Evolutionary conservation across 805 yeast species (phyloP).

Genomic region (Kodamaea leandrae): DNA sequence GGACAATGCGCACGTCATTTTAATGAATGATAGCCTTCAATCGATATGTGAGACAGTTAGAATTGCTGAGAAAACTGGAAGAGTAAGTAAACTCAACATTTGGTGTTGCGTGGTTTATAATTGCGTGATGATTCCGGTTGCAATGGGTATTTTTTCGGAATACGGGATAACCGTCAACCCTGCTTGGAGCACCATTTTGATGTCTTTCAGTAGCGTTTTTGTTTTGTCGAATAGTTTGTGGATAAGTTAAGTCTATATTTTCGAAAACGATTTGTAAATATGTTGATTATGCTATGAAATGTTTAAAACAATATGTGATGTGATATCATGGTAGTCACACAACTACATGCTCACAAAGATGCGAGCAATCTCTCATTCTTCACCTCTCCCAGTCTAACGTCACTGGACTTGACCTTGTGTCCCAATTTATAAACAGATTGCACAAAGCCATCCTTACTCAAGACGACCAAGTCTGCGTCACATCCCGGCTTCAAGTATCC

Average conservation of each 20-base stretch:
- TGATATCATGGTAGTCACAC: too few species aligned
- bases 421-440: constrained; percentile 54
- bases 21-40: constrained; percentile 8
- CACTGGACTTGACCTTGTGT: constrained; percentile 17
- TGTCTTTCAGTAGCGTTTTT: constrained; percentile 11
- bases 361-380: constrained; percentile 9
- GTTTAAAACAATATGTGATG: too few species aligned
- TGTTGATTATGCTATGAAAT: too few species aligned
- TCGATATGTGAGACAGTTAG: constrained; percentile 6
- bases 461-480: constrained; percentile 55
- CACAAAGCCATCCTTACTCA: constrained; percentile 44
- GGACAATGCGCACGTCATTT: constrained; percentile 9
- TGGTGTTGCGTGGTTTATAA: constrained; percentile 10
- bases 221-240: constrained; percentile 9
- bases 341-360: constrained; percentile 4
- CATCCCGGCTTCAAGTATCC: constrained; percentile 53
- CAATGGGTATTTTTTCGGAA: constrained; percentile 8
- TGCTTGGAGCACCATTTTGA: constrained; percentile 10
- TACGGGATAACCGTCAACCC: constrained; percentile 6
- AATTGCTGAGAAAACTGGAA: constrained; percentile 2
- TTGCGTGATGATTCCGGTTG: constrained; percentile 10
- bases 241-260: constrained; percentile 4
- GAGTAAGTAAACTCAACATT: constrained; percentile 3
- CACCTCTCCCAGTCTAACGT: constrained; percentile 4
- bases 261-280: too few species aligned